Base-by-base conservation (phyloP, 345 rosid genomes). In the Pistacia atlantica region DNA sequence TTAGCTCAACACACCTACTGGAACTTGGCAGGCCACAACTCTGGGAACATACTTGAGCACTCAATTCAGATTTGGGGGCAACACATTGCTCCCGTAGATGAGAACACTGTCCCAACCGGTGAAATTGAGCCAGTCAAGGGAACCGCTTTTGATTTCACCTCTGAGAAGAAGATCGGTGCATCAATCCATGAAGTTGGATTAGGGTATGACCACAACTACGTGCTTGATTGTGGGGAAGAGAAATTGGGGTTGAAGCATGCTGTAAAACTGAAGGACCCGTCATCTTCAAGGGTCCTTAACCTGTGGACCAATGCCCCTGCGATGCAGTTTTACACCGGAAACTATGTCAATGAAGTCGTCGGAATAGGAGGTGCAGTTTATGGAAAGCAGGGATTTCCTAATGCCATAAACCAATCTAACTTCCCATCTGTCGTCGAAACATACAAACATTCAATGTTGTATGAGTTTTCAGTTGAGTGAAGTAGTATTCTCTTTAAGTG, bases 1-100 rank as follows among this genome's bases (percentile, higher is more conserved):
- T 85, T 92, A 82, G 99, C 98, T 62, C 99, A 96, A 72, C 99
- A 93, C 78, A 93, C 97, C n/a, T 96, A 96, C 82, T 95, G 98
- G 98, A 93, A 93, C 90, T 78, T 93, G 56, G 88, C 91, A 0
- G 99, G 99, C 35, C 98, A 95, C 75, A 72, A 87, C 86, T 89
- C 93, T 0, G 97, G 97, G 61, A 83, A 73, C 80, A 80, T 92
- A 76, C 95, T 93, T 1, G 85, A 89, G 81, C 97, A 96, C 55
- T 71, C 84, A 16, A 87, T 89, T 79, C 97, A 90, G 83, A 90
- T 96, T 73, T 87, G 87, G 91, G 99, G 88, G 49, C 84, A 89
- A 17, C 91, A 96, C 16, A 71, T 96, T 65, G 92, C 98, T 0
- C 97, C 99, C 0, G 92, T 96, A 46, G 99, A 95, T 17, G 75